A percentile compares a stretch with the other conserved stretches of the same genome.
Conservation (phyloP, 495 filamentous ascomycete species). For the Gamarada debralockiae region DNA sequence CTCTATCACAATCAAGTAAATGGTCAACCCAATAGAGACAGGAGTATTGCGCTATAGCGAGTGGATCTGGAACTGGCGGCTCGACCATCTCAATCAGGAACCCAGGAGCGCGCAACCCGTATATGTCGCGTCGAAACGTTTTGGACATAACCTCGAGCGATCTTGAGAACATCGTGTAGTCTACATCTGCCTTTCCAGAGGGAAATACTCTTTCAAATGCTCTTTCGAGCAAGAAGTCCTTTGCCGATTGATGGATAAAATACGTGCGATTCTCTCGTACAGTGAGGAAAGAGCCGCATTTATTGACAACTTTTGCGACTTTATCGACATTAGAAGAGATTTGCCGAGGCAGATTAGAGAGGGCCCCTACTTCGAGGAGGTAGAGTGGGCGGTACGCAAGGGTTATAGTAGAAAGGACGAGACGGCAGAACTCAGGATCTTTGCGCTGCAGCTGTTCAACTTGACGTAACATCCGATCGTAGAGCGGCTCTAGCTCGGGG, state of each 20-base stretch:
- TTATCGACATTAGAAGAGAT: slow-evolving; percentile 15
- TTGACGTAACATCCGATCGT: slow-evolving; percentile 28
- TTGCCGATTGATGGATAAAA: slow-evolving; percentile 31
- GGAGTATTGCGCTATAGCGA: background rate
- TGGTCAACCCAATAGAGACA: too few relatives aligned
- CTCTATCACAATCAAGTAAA: too few relatives aligned
- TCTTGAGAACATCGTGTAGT: background rate
- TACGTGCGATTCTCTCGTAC: slow-evolving; percentile 22
- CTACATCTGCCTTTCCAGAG: background rate
- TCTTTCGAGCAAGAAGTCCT: slow-evolving; percentile 28
- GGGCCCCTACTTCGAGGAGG: slow-evolving; percentile 9
- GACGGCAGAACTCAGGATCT: slow-evolving; percentile 22
- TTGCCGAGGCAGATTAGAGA: slow-evolving; percentile 6
- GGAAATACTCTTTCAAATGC: background rate
- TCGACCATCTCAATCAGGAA: background rate
- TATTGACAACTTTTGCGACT: slow-evolving; percentile 18
- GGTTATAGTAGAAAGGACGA: slow-evolving; percentile 2
- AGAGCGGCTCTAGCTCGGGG: slow-evolving; percentile 26
- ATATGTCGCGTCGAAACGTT: slow-evolving; percentile 1
- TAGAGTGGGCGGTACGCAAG: slow-evolving; percentile 11
- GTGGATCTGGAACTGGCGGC: background rate
- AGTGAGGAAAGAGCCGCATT: slow-evolving; percentile 28
- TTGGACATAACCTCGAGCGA: background rate
- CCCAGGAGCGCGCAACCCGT: background rate
- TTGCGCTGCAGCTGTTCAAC: slow-evolving; percentile 18